Conservation (phyloP, 2,329 filamentous ascomycete genomes). For the Moelleriella libera region DNA sequence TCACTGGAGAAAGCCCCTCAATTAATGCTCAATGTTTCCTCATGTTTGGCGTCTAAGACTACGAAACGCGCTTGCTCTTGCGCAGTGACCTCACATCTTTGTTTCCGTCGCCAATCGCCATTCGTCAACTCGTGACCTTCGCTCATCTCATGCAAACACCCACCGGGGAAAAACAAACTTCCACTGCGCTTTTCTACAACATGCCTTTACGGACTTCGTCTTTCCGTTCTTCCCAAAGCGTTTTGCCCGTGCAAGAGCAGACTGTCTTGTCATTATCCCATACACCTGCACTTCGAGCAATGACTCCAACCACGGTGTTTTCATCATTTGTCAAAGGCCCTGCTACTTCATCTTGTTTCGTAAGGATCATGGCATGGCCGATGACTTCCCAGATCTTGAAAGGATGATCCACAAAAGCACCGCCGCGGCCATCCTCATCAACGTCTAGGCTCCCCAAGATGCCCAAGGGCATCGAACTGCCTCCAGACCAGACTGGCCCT, state of each 20-base stretch:
- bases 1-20: too few species aligned
- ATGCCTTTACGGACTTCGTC: constrained; percentile 86
- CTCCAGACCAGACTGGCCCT: constrained; percentile 65
- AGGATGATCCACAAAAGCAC: constrained; percentile 65
- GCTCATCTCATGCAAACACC: not conserved
- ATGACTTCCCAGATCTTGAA: constrained; percentile 95
- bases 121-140: not conserved
- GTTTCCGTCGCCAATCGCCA: not conserved
- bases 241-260: constrained; percentile 95
- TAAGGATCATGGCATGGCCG: constrained; percentile 80
- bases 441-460: constrained; percentile 65
- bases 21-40: not conserved
- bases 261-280: constrained; percentile 99
- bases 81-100: not conserved
- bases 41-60: not conserved
- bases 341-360: constrained; percentile 39
- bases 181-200: constrained; percentile 34
- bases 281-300: constrained; percentile 89
- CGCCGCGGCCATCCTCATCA: constrained; percentile 59
- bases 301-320: constrained; percentile 80
- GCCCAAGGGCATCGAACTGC: constrained; percentile 28
- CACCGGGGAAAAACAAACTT: not conserved
- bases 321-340: constrained; percentile 57
- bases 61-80: not conserved
- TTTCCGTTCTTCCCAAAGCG: constrained; percentile 89